These are phyloP conservation scores for Telopea speciosissima DNA, from an alignment of 177 flowering plant genomes.

Conservation along the genomic window DNA sequence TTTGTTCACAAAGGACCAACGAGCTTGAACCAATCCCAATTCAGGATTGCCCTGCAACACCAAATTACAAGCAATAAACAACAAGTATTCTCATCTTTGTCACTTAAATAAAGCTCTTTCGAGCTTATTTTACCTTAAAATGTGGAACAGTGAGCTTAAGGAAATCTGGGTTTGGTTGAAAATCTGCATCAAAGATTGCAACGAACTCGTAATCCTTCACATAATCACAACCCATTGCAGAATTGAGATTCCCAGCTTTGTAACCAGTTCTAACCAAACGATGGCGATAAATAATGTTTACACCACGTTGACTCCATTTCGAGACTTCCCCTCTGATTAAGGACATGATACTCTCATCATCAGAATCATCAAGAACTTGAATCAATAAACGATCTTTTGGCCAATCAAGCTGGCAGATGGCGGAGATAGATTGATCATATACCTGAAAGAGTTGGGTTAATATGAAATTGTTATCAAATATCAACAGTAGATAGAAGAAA, in stretches of 20 bases:
- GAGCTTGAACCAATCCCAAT: slow-evolving; percentile 76
- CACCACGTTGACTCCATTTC: slow-evolving; percentile 31
- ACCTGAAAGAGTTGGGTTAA: slow-evolving; percentile 32
- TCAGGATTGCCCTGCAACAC: slow-evolving; percentile 61
- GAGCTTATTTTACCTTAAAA: slow-evolving; percentile 5
- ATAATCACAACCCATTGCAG: slow-evolving; percentile 48
- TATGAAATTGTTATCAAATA: slow-evolving; percentile 8
- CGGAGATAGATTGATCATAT: slow-evolving; percentile 50
- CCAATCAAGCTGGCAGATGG: slow-evolving; percentile 52
- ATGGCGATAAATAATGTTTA: slow-evolving; percentile 23
- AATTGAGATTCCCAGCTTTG: slow-evolving; percentile 52
- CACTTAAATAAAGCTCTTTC: neutral
- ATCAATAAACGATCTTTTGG: slow-evolving; percentile 42
- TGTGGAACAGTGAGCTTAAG: slow-evolving; percentile 32
- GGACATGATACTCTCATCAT: slow-evolving; percentile 38
- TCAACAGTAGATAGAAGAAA: neutral
- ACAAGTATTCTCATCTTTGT: neutral
- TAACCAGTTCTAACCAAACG: slow-evolving; percentile 42
- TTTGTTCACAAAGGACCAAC: slow-evolving; percentile 83
- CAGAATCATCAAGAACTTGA: slow-evolving; percentile 52
- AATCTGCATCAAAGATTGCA: slow-evolving; percentile 59
- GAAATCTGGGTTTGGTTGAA: slow-evolving; percentile 48
- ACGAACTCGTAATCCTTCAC: slow-evolving; percentile 50
- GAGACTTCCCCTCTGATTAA: slow-evolving; percentile 41
- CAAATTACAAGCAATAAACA: neutral